These are phyloP conservation scores for Heterobasidion irregulare DNA, from an alignment of 1,284 basidiomycete genomes.

Conservation along the genomic window DNA sequence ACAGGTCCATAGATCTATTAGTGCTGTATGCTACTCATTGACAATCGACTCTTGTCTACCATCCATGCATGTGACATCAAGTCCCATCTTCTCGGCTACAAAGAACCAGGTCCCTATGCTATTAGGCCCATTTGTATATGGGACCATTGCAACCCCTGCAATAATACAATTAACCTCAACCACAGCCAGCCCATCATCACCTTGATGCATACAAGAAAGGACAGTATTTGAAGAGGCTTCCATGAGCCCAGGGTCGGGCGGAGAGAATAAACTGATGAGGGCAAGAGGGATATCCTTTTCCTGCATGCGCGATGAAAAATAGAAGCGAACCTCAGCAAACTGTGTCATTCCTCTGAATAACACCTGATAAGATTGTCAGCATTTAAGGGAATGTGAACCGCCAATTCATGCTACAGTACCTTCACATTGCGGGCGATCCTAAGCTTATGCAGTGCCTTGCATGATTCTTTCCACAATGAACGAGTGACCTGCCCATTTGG, in stretches of 20 bases:
- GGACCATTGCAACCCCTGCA: constrained; percentile 21
- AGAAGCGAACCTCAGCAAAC: constrained; percentile 20
- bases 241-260: constrained; percentile 12
- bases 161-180: constrained; percentile 13
- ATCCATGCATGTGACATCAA: neutral
- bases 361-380: constrained; percentile 3
- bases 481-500: constrained; percentile 22
- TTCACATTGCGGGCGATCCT: constrained; percentile 16
- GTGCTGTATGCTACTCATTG: neutral
- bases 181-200: constrained; percentile 10
- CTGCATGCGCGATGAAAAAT: constrained; percentile 8
- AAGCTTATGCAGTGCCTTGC: constrained; percentile 2
- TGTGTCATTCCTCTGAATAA: neutral
- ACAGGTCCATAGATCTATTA: too few relatives aligned
- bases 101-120: neutral
- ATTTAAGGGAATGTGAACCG: neutral
- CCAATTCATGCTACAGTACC: constrained; percentile 5
- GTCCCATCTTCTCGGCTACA: neutral
- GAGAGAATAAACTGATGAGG: neutral
- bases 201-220: constrained; percentile 13
- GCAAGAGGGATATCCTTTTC: neutral
- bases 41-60: neutral
- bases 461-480: constrained; percentile 16
- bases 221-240: constrained; percentile 14
- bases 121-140: neutral